Percentiles rank a stretch among this genome's conserved stretches.
phyloP scores from a whole-genome alignment of 2,329 filamentous ascomycete genomes.

The Hymenoscyphus salicellus region DNA sequence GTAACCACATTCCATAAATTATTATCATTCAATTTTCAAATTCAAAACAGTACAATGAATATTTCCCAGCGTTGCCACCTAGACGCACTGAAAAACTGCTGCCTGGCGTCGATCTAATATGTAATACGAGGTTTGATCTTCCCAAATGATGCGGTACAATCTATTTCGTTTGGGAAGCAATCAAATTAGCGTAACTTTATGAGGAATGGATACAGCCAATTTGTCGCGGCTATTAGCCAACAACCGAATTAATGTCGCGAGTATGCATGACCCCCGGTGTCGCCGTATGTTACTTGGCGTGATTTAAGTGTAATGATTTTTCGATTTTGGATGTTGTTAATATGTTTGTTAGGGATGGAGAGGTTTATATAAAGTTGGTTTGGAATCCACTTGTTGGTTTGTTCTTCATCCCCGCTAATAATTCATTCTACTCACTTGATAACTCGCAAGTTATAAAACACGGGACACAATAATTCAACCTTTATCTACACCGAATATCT shows the following conservation, averaged over 20 bases:
- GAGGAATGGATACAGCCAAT: constrained; percentile 6
- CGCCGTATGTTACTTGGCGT: not conserved
- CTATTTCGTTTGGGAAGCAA: not conserved
- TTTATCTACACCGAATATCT: not conserved
- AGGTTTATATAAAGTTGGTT: not conserved
- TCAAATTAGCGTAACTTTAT: constrained; percentile 1
- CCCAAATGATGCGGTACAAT: constrained; percentile 3
- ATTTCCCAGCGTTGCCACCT: not conserved
- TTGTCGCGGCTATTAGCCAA: constrained; percentile 7
- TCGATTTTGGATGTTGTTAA: not conserved
- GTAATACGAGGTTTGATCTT: constrained; percentile 2
- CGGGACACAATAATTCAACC: not conserved
- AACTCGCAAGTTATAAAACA: not conserved
- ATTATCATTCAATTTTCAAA: not conserved
- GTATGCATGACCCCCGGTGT: not conserved
- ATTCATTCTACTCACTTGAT: not conserved
- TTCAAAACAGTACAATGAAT: not conserved
- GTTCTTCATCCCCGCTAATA: not conserved
- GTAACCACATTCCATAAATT: constrained; percentile 3
- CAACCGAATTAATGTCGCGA: constrained; percentile 4
- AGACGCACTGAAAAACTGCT: not conserved
- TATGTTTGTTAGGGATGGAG: not conserved
- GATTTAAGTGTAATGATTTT: not conserved
- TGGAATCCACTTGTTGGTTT: not conserved
- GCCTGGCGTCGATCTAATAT: constrained; percentile 9